Evolutionary conservation across 1,284 basidiomycete genomes (phyloP).

Genomic region (Psilocybe mexicana): DNA sequence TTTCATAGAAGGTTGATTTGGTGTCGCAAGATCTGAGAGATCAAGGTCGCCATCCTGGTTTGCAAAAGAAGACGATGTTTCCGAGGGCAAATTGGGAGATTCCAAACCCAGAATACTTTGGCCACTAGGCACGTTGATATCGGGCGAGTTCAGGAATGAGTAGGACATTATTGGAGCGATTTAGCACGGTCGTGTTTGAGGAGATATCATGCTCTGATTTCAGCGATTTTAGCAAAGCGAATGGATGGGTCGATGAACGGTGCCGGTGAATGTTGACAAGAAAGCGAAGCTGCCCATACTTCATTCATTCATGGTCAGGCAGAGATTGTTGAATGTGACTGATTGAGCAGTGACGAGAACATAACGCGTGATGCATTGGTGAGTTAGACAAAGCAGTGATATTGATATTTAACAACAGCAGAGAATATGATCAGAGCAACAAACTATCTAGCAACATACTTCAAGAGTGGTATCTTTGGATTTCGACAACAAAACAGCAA

Average conservation of each 20-base stretch:
- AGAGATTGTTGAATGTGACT: too few relatives aligned
- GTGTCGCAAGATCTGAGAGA: constrained; percentile 12
- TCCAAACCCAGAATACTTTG: constrained; percentile 5
- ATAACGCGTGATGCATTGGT: too few relatives aligned
- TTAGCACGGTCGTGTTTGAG: not conserved
- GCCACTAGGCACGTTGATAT: constrained; percentile 6
- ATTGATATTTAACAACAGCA: too few relatives aligned
- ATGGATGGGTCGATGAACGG: not conserved
- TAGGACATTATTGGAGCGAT: not conserved
- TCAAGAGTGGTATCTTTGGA: too few relatives aligned
- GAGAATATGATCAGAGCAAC: too few relatives aligned
- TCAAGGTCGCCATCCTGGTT: not conserved
- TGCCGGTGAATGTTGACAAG: not conserved
- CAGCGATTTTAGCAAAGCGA: not conserved
- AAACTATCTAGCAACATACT: too few relatives aligned
- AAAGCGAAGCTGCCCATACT: not conserved
- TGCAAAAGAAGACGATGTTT: constrained; percentile 1
- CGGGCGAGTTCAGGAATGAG: constrained; percentile 2
- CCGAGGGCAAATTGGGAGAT: constrained; percentile 3
- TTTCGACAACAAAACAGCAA: too few relatives aligned
- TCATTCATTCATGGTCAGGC: too few relatives aligned
- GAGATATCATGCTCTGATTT: not conserved
- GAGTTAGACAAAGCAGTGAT: too few relatives aligned
- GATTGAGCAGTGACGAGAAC: too few relatives aligned
- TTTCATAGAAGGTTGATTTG: constrained; percentile 22